Evolutionary conservation across 805 yeast genomes (phyloP), one percentile per base, ranked within the genome.

Genomic region (Metschnikowia arizonensis): DNA sequence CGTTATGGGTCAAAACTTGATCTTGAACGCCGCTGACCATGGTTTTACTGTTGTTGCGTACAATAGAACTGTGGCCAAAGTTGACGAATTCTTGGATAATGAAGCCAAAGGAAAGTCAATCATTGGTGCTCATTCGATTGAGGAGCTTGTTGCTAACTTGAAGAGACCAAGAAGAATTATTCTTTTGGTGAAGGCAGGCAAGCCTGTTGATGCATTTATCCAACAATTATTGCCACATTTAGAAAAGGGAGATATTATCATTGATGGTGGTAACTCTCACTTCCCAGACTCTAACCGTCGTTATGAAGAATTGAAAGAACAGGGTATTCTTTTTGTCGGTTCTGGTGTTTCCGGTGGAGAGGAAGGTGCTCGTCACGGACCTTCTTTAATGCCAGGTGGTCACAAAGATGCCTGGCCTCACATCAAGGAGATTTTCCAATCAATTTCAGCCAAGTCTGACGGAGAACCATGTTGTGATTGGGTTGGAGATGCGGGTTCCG

Each of bases 321-420:
- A 91, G 78, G 98, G 96, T 35, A 83, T 90, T 64, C 74, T 81
- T 56, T 93, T 88, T 59, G 98, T 91, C 54, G 99, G 99, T 64
- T 90, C 97, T 52, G 99, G 99, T 85, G 98, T 93, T 55, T 91
- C 98, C 59, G 99, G 99, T 74, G 99, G 99, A 79, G 99, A 91
- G 76, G 99, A 91, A 72, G 99, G 99, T 79, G 99, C 99, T 62
- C 88, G 99, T 76, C 81, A 86, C 73, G 99, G 99, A 64, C 99
- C 99, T 53, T 90, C 98, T 53, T 80, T 91, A 72, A 91, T 91
- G 99, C 99, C 99, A 61, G 99, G 99, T 83, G 99, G 99, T 68
- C 86, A 88, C 66, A 79, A 76, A 60, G 96, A 87, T 63, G 99
- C 99, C 55, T 91, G 99, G 99, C 98, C 98, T 58, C 95, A 88